phyloP scores from a whole-genome alignment of 2,329 filamentous ascomycete genomes.

The Ceratocystis harringtonii region DNA sequence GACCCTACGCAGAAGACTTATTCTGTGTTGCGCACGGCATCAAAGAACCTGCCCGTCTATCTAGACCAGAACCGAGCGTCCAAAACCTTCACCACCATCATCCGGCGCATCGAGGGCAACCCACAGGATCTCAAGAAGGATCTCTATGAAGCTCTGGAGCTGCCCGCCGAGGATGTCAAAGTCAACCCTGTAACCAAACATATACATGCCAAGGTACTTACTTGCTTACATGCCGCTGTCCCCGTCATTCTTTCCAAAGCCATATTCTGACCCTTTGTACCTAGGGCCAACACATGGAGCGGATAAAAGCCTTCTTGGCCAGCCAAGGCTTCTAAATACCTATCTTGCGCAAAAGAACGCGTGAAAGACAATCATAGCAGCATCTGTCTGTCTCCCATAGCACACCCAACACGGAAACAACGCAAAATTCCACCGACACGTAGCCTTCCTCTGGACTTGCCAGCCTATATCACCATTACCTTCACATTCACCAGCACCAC shows the following conservation, averaged over 20 bases:
- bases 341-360: neutral
- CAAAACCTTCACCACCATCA: constrained; percentile 54
- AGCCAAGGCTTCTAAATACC: constrained; percentile 25
- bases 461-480: neutral
- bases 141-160: constrained; percentile 41
- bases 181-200: constrained; percentile 52
- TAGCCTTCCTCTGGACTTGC: neutral
- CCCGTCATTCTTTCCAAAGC: neutral
- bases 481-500: neutral
- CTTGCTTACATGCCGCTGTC: constrained; percentile 7
- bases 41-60: constrained; percentile 64
- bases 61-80: constrained; percentile 55
- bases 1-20: constrained; percentile 39
- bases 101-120: constrained; percentile 72
- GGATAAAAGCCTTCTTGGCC: constrained; percentile 23
- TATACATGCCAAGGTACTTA: constrained; percentile 56
- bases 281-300: constrained; percentile 11
- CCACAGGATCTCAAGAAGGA: constrained; percentile 46
- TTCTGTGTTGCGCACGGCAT: constrained; percentile 55
- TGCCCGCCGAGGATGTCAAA: constrained; percentile 39
- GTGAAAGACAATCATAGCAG: neutral
- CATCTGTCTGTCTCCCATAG: neutral
- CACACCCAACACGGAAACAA: neutral
- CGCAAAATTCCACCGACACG: neutral
- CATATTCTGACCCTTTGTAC: neutral